A percentile compares a stretch with the other conserved stretches of the same genome.
phyloP scores from a whole-genome alignment of 345 rosid genomes.

The Triadica sebifera region DNA sequence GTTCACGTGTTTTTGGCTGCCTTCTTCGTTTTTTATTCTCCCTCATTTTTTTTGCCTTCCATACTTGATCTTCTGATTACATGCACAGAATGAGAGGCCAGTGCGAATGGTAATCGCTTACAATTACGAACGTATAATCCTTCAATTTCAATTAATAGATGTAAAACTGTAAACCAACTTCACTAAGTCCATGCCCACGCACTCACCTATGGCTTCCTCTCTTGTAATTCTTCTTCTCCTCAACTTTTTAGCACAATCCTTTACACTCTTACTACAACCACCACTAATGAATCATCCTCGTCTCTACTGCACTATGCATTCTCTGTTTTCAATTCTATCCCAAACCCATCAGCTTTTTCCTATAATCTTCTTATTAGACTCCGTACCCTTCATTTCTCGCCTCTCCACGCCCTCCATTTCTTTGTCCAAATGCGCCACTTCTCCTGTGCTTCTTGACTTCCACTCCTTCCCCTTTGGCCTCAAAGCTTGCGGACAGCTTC shows the following conservation, averaged over 20 bases:
- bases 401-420: constrained; percentile 48
- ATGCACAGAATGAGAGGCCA: too few relatives aligned
- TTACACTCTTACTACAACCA: constrained; percentile 36
- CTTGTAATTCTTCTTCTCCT: neutral
- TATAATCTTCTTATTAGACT: constrained; percentile 53
- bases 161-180: too few relatives aligned
- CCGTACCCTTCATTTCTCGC: constrained; percentile 47
- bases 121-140: too few relatives aligned
- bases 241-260: constrained; percentile 40
- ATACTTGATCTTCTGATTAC: too few relatives aligned
- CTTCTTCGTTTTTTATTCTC: too few relatives aligned
- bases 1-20: neutral
- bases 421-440: constrained; percentile 53
- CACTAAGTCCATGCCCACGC: constrained; percentile 41
- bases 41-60: too few relatives aligned
- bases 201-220: constrained; percentile 27
- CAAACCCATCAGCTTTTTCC: constrained; percentile 56
- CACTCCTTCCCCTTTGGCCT: constrained; percentile 64
- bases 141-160: neutral
- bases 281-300: constrained; percentile 14
- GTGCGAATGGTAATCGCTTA: constrained; percentile 4
- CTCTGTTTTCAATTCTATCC: constrained; percentile 39
- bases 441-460: constrained; percentile 55
- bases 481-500: constrained; percentile 53
- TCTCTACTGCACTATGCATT: constrained; percentile 32